phyloP scores from a whole-genome alignment of 108 stramenopile species.

The Nitzschia putrida region DNA sequence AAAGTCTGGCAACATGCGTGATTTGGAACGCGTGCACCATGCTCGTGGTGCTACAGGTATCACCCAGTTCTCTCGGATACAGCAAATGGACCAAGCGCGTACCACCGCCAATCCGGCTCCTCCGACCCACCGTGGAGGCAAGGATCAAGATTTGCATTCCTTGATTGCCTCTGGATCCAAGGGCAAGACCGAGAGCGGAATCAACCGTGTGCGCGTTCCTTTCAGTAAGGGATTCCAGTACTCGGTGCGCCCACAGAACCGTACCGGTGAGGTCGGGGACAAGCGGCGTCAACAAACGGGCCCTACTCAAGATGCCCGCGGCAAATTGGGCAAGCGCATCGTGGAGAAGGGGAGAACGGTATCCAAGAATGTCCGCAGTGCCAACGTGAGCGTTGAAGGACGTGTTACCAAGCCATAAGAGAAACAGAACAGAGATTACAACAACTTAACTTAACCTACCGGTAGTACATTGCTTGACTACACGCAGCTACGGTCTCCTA shows the following conservation, averaged over 20 bases:
- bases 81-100: constrained; percentile 26
- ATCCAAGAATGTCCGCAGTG: constrained; percentile 78
- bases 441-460: too few relatives aligned
- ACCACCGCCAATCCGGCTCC: constrained; percentile 10
- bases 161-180: constrained; percentile 45
- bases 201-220: constrained; percentile 85
- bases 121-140: constrained; percentile 26
- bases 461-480: too few relatives aligned
- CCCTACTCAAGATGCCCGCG: constrained; percentile 54
- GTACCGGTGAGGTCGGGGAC: constrained; percentile 56
- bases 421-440: background rate
- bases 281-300: constrained; percentile 46
- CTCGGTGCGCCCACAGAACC: constrained; percentile 66
- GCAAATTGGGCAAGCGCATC: constrained; percentile 70
- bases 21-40: constrained; percentile 73
- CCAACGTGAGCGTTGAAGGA: constrained; percentile 86
- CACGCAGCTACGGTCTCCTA: too few relatives aligned
- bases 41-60: constrained; percentile 52
- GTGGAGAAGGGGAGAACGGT: constrained; percentile 67
- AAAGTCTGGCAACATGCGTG: constrained; percentile 88
- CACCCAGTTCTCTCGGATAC: constrained; percentile 50
- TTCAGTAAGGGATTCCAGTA: constrained; percentile 85
- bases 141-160: constrained; percentile 42
- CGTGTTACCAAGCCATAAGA: constrained; percentile 52
- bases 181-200: constrained; percentile 48